These are phyloP conservation scores for Nymphaea colorata DNA, from an alignment of 164 flowering plant species.

Conservation along the genomic window DNA sequence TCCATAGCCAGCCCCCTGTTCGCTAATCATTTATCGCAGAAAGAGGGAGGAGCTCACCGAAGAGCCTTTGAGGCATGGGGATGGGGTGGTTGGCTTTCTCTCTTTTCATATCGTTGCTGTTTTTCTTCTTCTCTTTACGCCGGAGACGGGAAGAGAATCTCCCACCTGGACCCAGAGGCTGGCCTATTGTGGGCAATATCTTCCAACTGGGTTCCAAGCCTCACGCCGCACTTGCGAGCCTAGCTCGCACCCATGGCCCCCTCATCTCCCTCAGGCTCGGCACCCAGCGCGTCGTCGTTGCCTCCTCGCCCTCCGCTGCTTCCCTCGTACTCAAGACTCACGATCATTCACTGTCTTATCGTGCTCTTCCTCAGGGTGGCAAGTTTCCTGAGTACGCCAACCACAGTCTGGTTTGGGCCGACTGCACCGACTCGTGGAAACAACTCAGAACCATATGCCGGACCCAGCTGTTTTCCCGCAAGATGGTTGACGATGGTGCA, in stretches of 20 bases:
- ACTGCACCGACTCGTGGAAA: slow-evolving; percentile 28
- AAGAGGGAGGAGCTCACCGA: too few relatives aligned
- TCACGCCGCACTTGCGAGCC: slow-evolving; percentile 10
- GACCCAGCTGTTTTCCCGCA: slow-evolving; percentile 22
- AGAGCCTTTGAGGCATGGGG: too few relatives aligned
- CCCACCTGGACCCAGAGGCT: slow-evolving; percentile 18
- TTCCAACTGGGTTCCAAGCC: slow-evolving; percentile 18
- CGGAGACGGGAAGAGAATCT: background rate
- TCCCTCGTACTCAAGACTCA: slow-evolving; percentile 25
- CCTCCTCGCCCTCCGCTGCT: slow-evolving; percentile 21
- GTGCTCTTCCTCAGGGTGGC: slow-evolving; percentile 11
- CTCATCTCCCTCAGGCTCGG: slow-evolving; percentile 24
- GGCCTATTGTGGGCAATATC: slow-evolving; percentile 23
- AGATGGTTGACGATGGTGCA: slow-evolving; percentile 21
- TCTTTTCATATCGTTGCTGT: background rate
- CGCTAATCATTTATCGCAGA: too few relatives aligned
- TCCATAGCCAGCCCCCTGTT: too few relatives aligned
- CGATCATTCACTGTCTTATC: slow-evolving; percentile 17
- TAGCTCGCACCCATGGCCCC: slow-evolving; percentile 17
- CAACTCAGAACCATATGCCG: slow-evolving; percentile 20
- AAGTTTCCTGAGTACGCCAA: slow-evolving; percentile 4
- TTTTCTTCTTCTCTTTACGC: slow-evolving; percentile 1
- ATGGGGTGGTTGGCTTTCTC: too few relatives aligned
- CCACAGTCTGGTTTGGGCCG: slow-evolving; percentile 13
- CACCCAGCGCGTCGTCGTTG: slow-evolving; percentile 14